Evolutionary conservation across 352 stramenopile genomes (phyloP), one percentile per base, ranked within the genome.

Genomic region (Phytopythium oedochilum): DNA sequence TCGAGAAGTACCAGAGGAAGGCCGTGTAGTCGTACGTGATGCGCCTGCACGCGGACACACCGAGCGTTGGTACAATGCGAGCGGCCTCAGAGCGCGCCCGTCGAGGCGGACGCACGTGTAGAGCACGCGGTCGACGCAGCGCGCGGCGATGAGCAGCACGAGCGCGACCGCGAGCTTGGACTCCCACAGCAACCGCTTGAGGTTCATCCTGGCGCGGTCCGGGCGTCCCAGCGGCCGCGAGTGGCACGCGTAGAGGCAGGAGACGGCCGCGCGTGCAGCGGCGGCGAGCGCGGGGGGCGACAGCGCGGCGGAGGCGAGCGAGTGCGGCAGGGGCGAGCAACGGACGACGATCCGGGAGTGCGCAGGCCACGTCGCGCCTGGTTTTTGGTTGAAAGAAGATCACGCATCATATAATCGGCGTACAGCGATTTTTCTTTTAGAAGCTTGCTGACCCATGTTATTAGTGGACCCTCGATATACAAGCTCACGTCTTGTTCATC

Each of bases 1-100:
- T 92, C 31, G 78, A 80, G 34, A 94, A 94, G 63, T 94, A 96
- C 83, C 83, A 96, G 12, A 94, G 75, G 60, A 92, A 94, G 22
- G 73, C 69, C n/a, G 73, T 85, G 67, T 94, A 94, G 56, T 91
- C 82, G 59, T 92, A 94, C 57, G 84, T 92, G 59, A 94, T 89
- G 54, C 84, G 84, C 29, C 83, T 91, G 68, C 32, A 14, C 32
- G 32, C 5, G 63, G 60, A 42, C 53, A 5, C 5, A 51, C 15
- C 25, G 10, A 25, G 23, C 43, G 48, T 28, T 18, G 29, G 46
- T 25, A 5, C 31, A 23, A 20, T 14, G n/a, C 18, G 38, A 26
- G 11, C 17, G 17, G 8, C 42, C 34, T n/a, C 35, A 2, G n/a
- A 53, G 11, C 58, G 43, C 11, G n/a, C n/a, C n/a, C n/a, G n/a